phyloP scores from a whole-genome alignment of 306 rosid genomes.

The Fragaria vesca region DNA sequence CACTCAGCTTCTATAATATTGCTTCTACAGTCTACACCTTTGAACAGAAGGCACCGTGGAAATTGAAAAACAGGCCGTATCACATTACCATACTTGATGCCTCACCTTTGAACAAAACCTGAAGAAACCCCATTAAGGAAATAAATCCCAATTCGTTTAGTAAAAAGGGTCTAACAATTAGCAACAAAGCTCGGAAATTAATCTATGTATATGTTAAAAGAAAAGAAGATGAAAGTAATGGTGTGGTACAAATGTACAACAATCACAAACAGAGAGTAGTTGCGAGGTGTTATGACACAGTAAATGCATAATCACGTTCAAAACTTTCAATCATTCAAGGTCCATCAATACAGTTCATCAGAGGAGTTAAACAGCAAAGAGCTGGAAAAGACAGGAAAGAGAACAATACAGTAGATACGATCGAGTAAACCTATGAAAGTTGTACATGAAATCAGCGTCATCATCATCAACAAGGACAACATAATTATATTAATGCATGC shows the following conservation, averaged over 20 bases:
- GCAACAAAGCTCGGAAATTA: background rate
- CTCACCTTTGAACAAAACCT: constrained; percentile 34
- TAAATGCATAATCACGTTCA: constrained; percentile 9
- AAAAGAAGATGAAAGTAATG: background rate
- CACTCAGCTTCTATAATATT: constrained; percentile 10
- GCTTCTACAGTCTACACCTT: constrained; percentile 13
- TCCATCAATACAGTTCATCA: background rate
- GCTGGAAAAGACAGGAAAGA: background rate
- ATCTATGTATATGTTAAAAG: background rate
- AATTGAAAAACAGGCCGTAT: background rate
- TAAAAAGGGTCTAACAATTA: background rate
- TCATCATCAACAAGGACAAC: background rate
- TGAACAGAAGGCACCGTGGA: constrained; percentile 1
- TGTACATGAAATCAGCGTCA: background rate
- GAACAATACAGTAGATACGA: background rate
- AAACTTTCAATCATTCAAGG: background rate
- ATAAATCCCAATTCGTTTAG: background rate
- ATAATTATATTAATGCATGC: background rate
- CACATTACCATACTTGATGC: constrained; percentile 9
- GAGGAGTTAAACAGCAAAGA: background rate
- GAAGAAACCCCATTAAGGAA: constrained; percentile 11
- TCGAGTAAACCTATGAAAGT: background rate
- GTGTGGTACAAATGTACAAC: background rate
- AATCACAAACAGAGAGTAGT: background rate
- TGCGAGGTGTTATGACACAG: constrained; percentile 19